These are phyloP conservation scores for Microdochium trichocladiopsis DNA, from an alignment of 2,329 filamentous ascomycete species.

Conservation along the genomic window DNA sequence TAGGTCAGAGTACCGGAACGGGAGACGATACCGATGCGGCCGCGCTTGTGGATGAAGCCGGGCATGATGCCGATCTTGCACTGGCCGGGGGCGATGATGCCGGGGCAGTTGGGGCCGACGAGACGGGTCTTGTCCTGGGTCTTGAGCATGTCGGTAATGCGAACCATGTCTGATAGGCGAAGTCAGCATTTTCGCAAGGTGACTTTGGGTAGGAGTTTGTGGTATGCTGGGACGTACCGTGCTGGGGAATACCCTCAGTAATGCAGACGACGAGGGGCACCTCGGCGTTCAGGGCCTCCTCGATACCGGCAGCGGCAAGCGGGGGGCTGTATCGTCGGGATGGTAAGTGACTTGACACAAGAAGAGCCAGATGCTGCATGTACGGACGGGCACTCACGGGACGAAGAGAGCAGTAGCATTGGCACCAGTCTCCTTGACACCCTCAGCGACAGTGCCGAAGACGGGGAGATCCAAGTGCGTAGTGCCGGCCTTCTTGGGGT, in stretches of 20 bases:
- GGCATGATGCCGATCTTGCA: conserved; percentile 99
- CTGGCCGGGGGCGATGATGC: conserved; percentile 90
- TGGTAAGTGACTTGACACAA: conserved; percentile 3
- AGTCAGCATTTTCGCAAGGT: conserved; percentile 2
- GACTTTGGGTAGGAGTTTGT: not conserved
- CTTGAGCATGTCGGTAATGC: conserved; percentile 97
- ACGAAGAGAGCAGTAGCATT: conserved; percentile 94
- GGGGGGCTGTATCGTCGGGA: conserved; percentile 56
- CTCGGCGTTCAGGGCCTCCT: conserved; percentile 91
- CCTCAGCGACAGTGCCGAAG: conserved; percentile 83
- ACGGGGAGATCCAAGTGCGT: conserved; percentile 88
- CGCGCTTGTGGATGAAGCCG: conserved; percentile 99
- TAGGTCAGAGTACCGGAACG: conserved; percentile 97
- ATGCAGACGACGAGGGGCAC: conserved; percentile 95
- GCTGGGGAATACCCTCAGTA: conserved; percentile 95
- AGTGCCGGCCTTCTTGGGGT: conserved; percentile 95
- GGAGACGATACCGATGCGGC: conserved; percentile 96
- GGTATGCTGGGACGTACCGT: conserved; percentile 51
- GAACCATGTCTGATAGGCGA: conserved; percentile 75
- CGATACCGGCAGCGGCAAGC: conserved; percentile 87
- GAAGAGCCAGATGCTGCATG: conserved; percentile 8
- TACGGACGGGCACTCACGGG: conserved; percentile 61
- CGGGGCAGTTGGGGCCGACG: conserved; percentile 96
- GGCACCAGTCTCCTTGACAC: conserved; percentile 83
- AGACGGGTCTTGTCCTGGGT: conserved; percentile 94